These are phyloP conservation scores for Achaetomiella virescens DNA, from an alignment of 495 filamentous ascomycete genomes.

Conservation along the genomic window DNA sequence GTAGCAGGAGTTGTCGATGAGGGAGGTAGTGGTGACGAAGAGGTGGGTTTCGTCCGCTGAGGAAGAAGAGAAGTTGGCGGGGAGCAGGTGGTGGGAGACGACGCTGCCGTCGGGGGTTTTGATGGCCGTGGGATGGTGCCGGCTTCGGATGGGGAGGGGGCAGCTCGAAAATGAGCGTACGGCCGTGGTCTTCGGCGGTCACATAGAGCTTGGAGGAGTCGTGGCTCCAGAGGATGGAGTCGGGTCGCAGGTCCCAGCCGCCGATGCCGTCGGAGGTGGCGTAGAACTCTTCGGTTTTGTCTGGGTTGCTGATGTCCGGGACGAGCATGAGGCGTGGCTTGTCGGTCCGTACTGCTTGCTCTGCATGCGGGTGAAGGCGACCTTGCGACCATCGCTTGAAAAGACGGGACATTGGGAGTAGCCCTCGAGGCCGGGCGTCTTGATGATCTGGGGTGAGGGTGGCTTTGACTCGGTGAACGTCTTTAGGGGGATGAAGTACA, in stretches of 20 bases:
- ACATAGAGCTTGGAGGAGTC: constrained; percentile 61
- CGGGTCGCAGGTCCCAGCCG: constrained; percentile 63
- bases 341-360: constrained; percentile 79
- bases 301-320: constrained; percentile 51
- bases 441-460: constrained; percentile 38
- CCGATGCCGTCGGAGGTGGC: constrained; percentile 55
- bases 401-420: constrained; percentile 72
- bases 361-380: constrained; percentile 78
- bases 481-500: constrained; percentile 65
- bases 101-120: constrained; percentile 55
- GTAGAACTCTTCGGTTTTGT: constrained; percentile 58
- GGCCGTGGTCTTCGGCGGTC: constrained; percentile 59
- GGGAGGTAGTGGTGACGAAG: constrained; percentile 58
- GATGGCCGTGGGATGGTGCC: constrained; percentile 47
- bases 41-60: constrained; percentile 33
- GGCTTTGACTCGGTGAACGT: constrained; percentile 49
- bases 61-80: constrained; percentile 38
- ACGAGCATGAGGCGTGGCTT: constrained; percentile 70
- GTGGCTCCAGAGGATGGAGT: constrained; percentile 55
- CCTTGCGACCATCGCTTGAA: constrained; percentile 62
- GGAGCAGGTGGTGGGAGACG: constrained; percentile 48
- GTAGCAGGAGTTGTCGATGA: constrained; percentile 66
- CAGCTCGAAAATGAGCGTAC: constrained; percentile 59
- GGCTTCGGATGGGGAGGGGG: constrained; percentile 46
- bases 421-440: constrained; percentile 53